Base-by-base conservation (phyloP, 2,329 filamentous ascomycete genomes). In the Lachnellula hyalina region DNA sequence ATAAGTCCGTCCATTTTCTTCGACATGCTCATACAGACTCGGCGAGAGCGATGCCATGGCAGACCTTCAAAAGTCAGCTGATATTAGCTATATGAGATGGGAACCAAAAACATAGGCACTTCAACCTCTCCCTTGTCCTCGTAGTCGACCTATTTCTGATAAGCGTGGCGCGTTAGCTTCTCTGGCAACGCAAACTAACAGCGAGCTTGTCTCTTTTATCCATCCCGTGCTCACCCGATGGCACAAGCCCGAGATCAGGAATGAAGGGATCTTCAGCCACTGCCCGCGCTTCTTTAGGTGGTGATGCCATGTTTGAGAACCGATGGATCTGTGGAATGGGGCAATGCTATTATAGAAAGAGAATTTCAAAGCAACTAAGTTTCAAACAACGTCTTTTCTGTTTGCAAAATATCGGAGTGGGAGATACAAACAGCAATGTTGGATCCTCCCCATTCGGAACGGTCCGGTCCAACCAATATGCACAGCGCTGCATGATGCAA, bases 1-100 rank as follows among this genome's bases (percentile, higher is more conserved):
- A 54, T 62, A 62, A 4, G 54, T 61, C 17, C 60, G 50, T 12
- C 60, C 60, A 59, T 62, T 59, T 17, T 62, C 59, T 49, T 56
- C 49, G n/a, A 59, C 49, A 35, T 49, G 54, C 25, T 58, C 55
- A 49, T 55, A 63, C 4, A 63, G 46, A 51, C 55, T 58, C 9
- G 55, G 57, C 6, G 54, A 53, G 14, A 61, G 44, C 1, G 61
- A 60, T 6, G 53, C 40, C 3, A 52, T 52, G 9, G 57, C 34
- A 23, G 47, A 54, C n/a, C 53, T 54, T n/a, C 7, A 11, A 12
- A 19, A 12, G 35, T 23, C 19, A 23, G 15, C 8, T 25, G 9
- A 51, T 42, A 15, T 14, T n/a, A 9, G 21, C 36, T 44, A 42
- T n/a, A 9, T n/a, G 9, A 14, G 14, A 36, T 35, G 23, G 36